Conservation (phyloP, 2,329 filamentous ascomycete species). For the Mollisia scopiformis region DNA sequence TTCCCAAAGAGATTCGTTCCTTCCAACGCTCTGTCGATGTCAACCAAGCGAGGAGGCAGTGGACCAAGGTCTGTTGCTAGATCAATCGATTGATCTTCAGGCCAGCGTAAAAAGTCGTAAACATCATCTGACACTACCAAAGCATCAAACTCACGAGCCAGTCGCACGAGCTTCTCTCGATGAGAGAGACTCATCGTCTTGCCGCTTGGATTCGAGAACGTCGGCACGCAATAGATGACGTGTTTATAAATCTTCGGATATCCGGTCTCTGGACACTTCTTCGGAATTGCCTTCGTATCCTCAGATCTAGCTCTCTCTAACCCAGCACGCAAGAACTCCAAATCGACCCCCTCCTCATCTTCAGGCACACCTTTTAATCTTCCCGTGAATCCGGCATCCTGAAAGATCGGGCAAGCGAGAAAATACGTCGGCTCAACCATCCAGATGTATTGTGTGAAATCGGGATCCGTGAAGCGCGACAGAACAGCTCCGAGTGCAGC, state of each 20-base stretch:
- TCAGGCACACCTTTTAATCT: background rate
- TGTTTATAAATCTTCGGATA: background rate
- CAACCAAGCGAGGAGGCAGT: conserved; percentile 58
- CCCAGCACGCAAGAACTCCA: background rate
- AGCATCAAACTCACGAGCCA: conserved; percentile 67
- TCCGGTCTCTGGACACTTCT: background rate
- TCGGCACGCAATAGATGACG: conserved; percentile 45
- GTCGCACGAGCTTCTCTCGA: conserved; percentile 57
- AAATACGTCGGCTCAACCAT: conserved; percentile 1
- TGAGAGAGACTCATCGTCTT: conserved; percentile 63
- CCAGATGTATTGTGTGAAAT: background rate
- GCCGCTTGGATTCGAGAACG: conserved; percentile 70
- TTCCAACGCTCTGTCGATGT: conserved; percentile 60
- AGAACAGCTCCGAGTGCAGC: background rate
- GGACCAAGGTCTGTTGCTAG: conserved; percentile 2
- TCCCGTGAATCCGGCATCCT: background rate
- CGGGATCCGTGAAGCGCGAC: background rate
- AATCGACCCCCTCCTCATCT: background rate
- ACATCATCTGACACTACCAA: conserved; percentile 72
- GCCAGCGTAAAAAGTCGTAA: conserved; percentile 71
- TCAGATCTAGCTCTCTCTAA: background rate
- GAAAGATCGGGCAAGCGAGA: background rate
- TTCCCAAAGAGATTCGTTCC: conserved; percentile 65
- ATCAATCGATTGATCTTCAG: conserved; percentile 16
- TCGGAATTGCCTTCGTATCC: background rate